Percentiles rank a stretch among this genome's conserved stretches.
Conservation (phyloP, 495 filamentous ascomycete species). For the Aspergillus incahuasiensis region DNA sequence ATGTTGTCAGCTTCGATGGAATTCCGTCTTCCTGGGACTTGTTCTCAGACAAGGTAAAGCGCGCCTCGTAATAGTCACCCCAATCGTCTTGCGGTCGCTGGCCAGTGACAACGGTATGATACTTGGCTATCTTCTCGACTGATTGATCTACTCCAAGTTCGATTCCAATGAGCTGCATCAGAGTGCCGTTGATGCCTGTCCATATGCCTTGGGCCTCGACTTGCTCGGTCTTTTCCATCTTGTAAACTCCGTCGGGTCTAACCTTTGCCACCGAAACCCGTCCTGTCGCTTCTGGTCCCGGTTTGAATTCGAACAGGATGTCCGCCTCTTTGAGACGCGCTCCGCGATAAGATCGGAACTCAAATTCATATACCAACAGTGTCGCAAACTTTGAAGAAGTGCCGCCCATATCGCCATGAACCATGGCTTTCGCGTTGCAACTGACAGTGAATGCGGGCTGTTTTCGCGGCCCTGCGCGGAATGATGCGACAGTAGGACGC, state of each 20-base stretch:
- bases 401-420: background rate
- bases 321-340: constrained; percentile 2
- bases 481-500: background rate
- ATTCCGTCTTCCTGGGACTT: background rate
- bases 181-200: background rate
- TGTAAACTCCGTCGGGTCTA: background rate
- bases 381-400: background rate
- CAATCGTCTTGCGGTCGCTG: background rate
- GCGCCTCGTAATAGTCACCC: background rate
- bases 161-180: background rate
- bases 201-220: background rate
- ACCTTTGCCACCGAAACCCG: background rate
- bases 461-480: background rate
- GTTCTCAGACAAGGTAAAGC: background rate
- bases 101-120: background rate
- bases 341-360: background rate
- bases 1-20: background rate
- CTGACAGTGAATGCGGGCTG: constrained; percentile 1
- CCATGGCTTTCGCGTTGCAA: constrained; percentile 1
- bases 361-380: background rate
- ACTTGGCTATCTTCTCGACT: background rate
- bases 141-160: background rate
- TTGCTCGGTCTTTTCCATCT: background rate
- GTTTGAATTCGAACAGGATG: background rate
- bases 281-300: background rate